Percentiles rank a stretch among this genome's conserved stretches.
These are phyloP conservation scores for Ophiostoma australiae DNA, from an alignment of 2,329 filamentous ascomycete genomes.

Conservation along the genomic window DNA sequence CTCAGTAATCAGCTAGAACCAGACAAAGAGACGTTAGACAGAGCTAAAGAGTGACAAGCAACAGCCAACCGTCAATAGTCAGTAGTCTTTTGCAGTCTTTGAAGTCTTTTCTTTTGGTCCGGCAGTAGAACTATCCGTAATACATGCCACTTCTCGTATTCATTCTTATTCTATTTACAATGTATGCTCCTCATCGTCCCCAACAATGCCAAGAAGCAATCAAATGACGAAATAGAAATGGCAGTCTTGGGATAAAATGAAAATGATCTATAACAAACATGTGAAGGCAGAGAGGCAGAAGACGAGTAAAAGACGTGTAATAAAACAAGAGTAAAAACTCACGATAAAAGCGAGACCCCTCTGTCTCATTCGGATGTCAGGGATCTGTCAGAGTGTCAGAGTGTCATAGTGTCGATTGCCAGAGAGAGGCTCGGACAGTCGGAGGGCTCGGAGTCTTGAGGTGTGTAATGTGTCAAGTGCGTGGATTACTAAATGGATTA, in stretches of 20 bases:
- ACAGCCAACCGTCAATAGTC: too few species aligned
- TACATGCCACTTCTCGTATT: neutral
- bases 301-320: neutral
- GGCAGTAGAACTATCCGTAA: too few species aligned
- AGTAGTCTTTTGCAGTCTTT: too few species aligned
- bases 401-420: neutral
- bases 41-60: too few species aligned
- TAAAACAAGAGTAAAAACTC: neutral
- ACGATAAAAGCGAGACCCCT: slow-evolving; percentile 8
- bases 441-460: neutral
- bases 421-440: neutral
- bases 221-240: neutral
- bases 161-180: neutral
- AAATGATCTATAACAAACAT: neutral
- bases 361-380: slow-evolving; percentile 7
- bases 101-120: too few species aligned
- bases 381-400: neutral
- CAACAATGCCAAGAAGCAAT: neutral
- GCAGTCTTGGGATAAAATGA: neutral
- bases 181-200: neutral
- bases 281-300: too few species aligned
- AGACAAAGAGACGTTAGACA: too few species aligned
- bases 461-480: neutral
- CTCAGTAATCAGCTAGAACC: too few species aligned
- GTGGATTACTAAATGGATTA: neutral